A percentile compares a stretch with the other conserved stretches of the same genome.
Evolutionary conservation across 2,329 filamentous ascomycete species (phyloP).

Genomic region (Diaporthe ilicicola): DNA sequence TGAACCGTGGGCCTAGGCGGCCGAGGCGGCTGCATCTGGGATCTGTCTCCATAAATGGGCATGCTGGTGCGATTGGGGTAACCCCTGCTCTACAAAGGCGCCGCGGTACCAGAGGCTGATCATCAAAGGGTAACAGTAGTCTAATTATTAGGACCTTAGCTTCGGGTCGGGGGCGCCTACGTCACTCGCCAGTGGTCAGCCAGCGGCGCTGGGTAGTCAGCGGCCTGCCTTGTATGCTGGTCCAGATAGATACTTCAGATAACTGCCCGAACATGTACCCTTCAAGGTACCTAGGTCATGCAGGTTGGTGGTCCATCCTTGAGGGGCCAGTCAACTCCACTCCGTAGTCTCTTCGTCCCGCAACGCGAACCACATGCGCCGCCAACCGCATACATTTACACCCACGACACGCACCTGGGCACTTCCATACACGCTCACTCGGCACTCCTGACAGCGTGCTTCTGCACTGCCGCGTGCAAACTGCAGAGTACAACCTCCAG

Average conservation of each 20-base stretch:
- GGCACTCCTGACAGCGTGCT: not conserved
- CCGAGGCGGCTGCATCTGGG: slow-evolving; percentile 17
- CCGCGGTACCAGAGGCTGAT: not conserved
- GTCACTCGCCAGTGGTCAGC: slow-evolving; percentile 8
- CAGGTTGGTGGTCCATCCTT: slow-evolving; percentile 6
- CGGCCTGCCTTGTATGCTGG: not conserved
- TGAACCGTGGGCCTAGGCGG: not conserved
- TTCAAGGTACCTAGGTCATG: not conserved
- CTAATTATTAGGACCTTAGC: not conserved
- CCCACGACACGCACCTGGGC: slow-evolving; percentile 1
- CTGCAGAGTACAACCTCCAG: too few species aligned
- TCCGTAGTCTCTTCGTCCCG: slow-evolving; percentile 17
- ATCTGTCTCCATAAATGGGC: slow-evolving; percentile 28
- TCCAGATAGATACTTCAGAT: slow-evolving; percentile 1
- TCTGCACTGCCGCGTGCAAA: not conserved
- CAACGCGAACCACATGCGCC: slow-evolving; percentile 19
- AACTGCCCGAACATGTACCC: not conserved
- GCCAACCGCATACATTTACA: not conserved
- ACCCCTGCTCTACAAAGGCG: not conserved
- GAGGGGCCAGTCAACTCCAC: slow-evolving; percentile 7
- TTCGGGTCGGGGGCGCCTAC: slow-evolving; percentile 13
- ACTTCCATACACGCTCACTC: not conserved
- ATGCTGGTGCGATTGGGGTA: not conserved
- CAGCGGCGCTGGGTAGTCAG: not conserved
- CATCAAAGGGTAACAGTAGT: not conserved